Percentiles rank a stretch among this genome's conserved stretches.
Evolutionary conservation across 352 stramenopile species (phyloP).

Genomic region (Globisporangium viniferum): DNA sequence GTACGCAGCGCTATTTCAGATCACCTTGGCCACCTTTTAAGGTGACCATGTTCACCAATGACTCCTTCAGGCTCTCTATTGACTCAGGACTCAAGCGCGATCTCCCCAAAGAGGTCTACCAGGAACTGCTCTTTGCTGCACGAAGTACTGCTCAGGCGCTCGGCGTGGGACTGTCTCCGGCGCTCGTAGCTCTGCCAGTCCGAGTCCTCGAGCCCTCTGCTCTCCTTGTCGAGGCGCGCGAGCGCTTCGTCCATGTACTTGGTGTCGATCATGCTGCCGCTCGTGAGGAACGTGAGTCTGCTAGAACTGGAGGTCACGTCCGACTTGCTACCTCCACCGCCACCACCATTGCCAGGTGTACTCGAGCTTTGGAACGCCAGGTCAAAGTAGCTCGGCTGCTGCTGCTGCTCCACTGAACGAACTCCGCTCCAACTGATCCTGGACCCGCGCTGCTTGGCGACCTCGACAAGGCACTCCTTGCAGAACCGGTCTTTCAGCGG

Average conservation of each 20-base stretch:
- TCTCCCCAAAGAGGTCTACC: constrained; percentile 1
- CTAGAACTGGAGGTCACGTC: not conserved
- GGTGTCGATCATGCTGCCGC: constrained; percentile 20
- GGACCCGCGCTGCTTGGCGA: constrained; percentile 11
- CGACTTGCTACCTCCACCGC: not conserved
- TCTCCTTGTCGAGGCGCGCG: not conserved
- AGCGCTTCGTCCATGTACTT: constrained; percentile 1
- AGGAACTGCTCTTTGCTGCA: constrained; percentile 5
- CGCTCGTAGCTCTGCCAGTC: constrained; percentile 1
- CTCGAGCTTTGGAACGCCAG: constrained; percentile 4
- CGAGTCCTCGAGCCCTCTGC: not conserved
- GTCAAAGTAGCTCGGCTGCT: constrained; percentile 18
- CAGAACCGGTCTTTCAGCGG: constrained; percentile 45
- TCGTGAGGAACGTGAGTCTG: not conserved
- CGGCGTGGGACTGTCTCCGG: not conserved
- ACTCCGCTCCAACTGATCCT: constrained; percentile 8
- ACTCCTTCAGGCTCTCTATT: too few species aligned
- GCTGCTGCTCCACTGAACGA: not conserved
- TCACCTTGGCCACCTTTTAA: too few species aligned
- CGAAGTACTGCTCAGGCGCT: constrained; percentile 3
- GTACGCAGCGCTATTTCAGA: too few species aligned
- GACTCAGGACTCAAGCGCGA: not conserved
- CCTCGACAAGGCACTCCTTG: constrained; percentile 33
- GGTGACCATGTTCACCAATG: too few species aligned
- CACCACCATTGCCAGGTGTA: not conserved